Evolutionary conservation across 2,329 filamentous ascomycete species (phyloP), one percentile per base, ranked within the genome.

Genomic region (Raffaelea albimanens): DNA sequence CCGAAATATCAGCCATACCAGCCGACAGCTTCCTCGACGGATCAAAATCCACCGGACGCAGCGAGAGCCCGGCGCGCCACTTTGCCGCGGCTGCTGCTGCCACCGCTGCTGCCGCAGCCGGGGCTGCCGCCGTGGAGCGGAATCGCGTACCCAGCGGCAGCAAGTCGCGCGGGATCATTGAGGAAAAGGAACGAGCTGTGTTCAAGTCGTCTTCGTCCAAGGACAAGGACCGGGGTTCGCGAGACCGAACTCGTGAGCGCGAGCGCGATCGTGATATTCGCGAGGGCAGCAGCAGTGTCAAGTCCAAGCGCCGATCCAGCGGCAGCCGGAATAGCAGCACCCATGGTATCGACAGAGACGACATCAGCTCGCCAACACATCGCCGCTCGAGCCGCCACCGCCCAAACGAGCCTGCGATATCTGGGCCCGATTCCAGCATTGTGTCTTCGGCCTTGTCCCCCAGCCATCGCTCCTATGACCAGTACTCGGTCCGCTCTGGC

Each of bases 1-100:
- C 91, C 3, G 91, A 96, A 59, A 87, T 97, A 44, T 97, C 91
- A 71, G 64, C 86, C 73, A 80, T 80, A 45, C 76, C 76, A 13
- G 72, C 72, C 18, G 75, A 81, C 58, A 80, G 76, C 58, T 80
- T 81, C 51, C 65, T 81, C 8, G 77, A 80, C 56, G 76, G 75
- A n/a, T 73, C 74, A 5, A 74, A 72, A 2, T 68, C 67, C 63
- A 64, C 20, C 4, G 44, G 64, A 45, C 65, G 66, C 50, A 66
- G 65, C 47, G 62, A 61, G 49, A 75, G 72, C 51, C 69, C 70
- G 0, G 61, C 65, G 5, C 65, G 66, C 16, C 62, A 63, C 34
- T 59, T 69, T 42, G 60, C 66, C 10, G 62, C 63, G 11, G 66
- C 65, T 16, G 65, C 66, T 14, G 61, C 62, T 14, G 61, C 62